phyloP scores from a whole-genome alignment of 805 yeast species.

The Teunomyces lycoperdinae region DNA sequence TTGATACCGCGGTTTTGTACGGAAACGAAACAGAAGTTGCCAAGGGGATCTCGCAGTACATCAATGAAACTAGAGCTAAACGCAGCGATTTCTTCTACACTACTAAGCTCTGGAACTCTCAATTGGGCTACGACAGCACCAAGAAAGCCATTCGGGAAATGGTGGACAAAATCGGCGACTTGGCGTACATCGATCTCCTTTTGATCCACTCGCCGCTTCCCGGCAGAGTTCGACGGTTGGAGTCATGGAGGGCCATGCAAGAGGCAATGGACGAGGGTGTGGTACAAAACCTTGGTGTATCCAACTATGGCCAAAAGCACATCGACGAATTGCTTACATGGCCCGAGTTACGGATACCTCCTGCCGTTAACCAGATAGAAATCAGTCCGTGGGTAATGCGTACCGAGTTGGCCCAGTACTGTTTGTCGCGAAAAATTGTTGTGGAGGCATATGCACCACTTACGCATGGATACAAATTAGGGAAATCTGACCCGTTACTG shows the following conservation, averaged over 20 bases:
- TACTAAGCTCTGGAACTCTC: constrained; percentile 66
- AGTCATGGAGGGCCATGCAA: constrained; percentile 55
- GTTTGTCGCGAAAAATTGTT: constrained; percentile 21
- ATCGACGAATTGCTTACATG: constrained; percentile 50
- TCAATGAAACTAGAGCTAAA: constrained; percentile 30
- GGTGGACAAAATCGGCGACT: constrained; percentile 44
- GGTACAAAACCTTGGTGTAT: constrained; percentile 58
- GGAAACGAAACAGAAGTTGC: constrained; percentile 70
- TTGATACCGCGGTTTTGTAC: constrained; percentile 73
- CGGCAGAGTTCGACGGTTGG: constrained; percentile 41
- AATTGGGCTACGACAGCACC: constrained; percentile 35
- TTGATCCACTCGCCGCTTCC: constrained; percentile 60
- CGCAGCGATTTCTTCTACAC: constrained; percentile 45
- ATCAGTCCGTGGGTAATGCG: constrained; percentile 49
- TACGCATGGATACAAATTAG: constrained; percentile 32
- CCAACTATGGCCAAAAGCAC: constrained; percentile 59
- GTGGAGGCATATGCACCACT: constrained; percentile 40
- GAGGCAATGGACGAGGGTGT: constrained; percentile 51
- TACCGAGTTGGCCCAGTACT: constrained; percentile 31
- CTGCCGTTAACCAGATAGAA: constrained; percentile 51
- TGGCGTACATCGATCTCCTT: constrained; percentile 70
- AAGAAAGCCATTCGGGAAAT: constrained; percentile 57
- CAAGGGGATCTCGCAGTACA: constrained; percentile 48
- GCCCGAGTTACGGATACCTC: constrained; percentile 41
- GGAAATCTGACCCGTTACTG: constrained; percentile 21